Evolutionary conservation across 306 rosid species (phyloP).

Genomic region (Carpinus fangiana): DNA sequence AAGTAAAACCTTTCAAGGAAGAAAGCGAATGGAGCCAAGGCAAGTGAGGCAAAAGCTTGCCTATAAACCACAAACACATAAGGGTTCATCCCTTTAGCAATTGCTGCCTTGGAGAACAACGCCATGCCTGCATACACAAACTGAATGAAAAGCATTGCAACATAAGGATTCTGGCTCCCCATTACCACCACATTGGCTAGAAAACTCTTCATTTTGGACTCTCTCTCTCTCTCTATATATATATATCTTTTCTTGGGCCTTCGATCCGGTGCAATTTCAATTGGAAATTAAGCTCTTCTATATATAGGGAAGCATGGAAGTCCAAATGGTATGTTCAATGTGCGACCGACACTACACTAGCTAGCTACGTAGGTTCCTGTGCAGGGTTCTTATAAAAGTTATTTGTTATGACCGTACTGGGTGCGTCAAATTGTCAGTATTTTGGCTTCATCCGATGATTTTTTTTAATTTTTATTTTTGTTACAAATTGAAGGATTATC

Average conservation of each 20-base stretch:
- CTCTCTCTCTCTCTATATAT: background rate
- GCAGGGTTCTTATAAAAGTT: too few species aligned
- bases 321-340: too few species aligned
- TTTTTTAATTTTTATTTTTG: too few species aligned
- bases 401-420: too few species aligned
- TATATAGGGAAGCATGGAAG: slow-evolving; percentile 29
- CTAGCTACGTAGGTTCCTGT: too few species aligned
- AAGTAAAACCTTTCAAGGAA: slow-evolving; percentile 61
- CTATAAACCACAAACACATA: slow-evolving; percentile 86
- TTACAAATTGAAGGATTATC: too few species aligned
- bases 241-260: too few species aligned
- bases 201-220: slow-evolving; percentile 44
- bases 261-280: slow-evolving; percentile 5
- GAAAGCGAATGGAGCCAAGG: slow-evolving; percentile 75
- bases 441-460: too few species aligned
- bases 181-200: slow-evolving; percentile 13
- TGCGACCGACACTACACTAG: too few species aligned
- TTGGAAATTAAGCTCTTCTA: slow-evolving; percentile 12
- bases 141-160: slow-evolving; percentile 74
- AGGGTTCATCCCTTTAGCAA: slow-evolving; percentile 86
- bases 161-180: slow-evolving; percentile 56
- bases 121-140: slow-evolving; percentile 88
- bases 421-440: too few species aligned
- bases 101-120: slow-evolving; percentile 84
- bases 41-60: slow-evolving; percentile 76